These are phyloP conservation scores for Puccinia brachypodii DNA, from an alignment of 1,284 basidiomycete species.

Conservation along the genomic window DNA sequence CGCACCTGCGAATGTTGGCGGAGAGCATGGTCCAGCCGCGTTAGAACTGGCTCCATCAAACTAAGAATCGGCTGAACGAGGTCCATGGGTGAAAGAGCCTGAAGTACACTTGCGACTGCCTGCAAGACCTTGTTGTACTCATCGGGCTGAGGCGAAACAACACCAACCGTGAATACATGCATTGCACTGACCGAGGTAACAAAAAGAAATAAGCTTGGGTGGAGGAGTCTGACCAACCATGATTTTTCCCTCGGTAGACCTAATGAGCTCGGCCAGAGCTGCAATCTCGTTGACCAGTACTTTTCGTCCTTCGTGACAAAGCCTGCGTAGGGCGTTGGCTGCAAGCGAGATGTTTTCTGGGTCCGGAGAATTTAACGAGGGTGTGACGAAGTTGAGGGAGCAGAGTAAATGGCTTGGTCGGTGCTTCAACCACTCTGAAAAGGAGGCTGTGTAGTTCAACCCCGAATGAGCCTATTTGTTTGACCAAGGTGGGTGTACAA, in stretches of 20 bases:
- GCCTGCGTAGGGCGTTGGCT: slow-evolving; percentile 51
- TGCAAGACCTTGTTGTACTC: slow-evolving; percentile 55
- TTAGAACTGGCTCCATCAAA: neutral
- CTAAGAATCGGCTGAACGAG: slow-evolving; percentile 50
- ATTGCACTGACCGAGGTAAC: neutral
- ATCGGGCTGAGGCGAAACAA: slow-evolving; percentile 41
- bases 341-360: slow-evolving; percentile 50
- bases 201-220: neutral
- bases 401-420: slow-evolving; percentile 49
- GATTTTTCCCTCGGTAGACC: slow-evolving; percentile 52
- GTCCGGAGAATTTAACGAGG: slow-evolving; percentile 50
- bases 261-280: slow-evolving; percentile 53
- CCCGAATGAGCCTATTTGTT: neutral
- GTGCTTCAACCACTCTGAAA: slow-evolving; percentile 53
- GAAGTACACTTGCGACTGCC: slow-evolving; percentile 54
- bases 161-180: neutral
- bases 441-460: slow-evolving; percentile 50
- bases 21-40: slow-evolving; percentile 9
- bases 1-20: slow-evolving; percentile 17
- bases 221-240: slow-evolving; percentile 47
- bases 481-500: neutral
- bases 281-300: slow-evolving; percentile 52
- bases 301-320: slow-evolving; percentile 53
- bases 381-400: slow-evolving; percentile 50
- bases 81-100: slow-evolving; percentile 51